phyloP scores from a whole-genome alignment of 805 yeast genomes.

The Candida cerambycidarum region DNA sequence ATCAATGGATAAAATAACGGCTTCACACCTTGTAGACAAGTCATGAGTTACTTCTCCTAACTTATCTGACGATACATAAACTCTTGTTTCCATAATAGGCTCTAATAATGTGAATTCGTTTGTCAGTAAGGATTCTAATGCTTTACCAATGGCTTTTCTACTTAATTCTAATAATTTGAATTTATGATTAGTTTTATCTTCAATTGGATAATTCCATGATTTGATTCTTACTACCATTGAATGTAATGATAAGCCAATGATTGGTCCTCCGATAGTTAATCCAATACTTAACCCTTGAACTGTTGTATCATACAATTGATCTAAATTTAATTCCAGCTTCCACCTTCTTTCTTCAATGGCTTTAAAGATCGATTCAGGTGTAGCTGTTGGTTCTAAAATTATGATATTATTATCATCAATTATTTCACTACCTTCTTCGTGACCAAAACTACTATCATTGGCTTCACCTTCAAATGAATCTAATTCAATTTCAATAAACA shows the following conservation, averaged over 20 bases:
- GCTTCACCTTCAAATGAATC: conserved; percentile 41
- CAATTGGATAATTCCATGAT: conserved; percentile 55
- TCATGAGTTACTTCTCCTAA: conserved; percentile 86
- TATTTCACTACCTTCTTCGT: conserved; percentile 39
- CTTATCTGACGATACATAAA: conserved; percentile 66
- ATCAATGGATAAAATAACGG: conserved; percentile 67
- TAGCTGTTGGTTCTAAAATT: conserved; percentile 34
- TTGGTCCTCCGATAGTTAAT: conserved; percentile 66
- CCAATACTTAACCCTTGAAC: conserved; percentile 60
- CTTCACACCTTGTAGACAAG: conserved; percentile 73
- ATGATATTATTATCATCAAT: conserved; percentile 51
- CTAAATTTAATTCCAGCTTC: conserved; percentile 48
- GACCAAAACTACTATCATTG: conserved; percentile 29
- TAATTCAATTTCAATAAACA: conserved; percentile 26
- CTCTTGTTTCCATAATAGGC: conserved; percentile 79
- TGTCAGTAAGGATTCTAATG: conserved; percentile 21
- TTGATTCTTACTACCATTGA: conserved; percentile 57
- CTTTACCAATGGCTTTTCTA: conserved; percentile 31
- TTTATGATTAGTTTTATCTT: conserved; percentile 35
- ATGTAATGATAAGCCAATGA: conserved; percentile 56
- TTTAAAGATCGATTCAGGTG: conserved; percentile 23
- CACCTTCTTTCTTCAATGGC: conserved; percentile 42
- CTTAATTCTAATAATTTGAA: conserved; percentile 47
- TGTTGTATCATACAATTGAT: conserved; percentile 52
- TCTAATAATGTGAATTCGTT: conserved; percentile 62